Base-by-base conservation (phyloP, 1,139 yeast genomes). In the Hansenula sp. region DNA sequence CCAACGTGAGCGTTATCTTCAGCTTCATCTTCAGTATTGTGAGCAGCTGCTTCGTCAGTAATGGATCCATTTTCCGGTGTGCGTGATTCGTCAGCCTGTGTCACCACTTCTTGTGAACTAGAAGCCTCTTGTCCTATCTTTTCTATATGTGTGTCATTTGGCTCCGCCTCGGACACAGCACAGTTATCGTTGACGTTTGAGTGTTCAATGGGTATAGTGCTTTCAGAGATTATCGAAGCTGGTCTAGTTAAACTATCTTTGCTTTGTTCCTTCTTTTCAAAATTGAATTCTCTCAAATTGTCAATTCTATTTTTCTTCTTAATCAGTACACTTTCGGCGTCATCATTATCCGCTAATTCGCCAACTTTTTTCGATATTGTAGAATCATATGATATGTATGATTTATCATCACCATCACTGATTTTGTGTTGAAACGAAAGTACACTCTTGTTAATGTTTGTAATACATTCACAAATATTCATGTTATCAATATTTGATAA, bases 401-500 rank as follows among this genome's bases (percentile, higher is more conserved):
- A 54, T 36, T 42, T 52, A 21, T 16, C 36, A 19, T 44, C 45
- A n/a, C 13, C 36, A 19, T 47, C 45, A 16, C 40, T 36, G 31
- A 44, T 21, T 19, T 47, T 44, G 15, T 51, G 52, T 29, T 51
- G 55, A n/a, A 57, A 40, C 12, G 60, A 54, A 2, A 55, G 12
- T 9, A 57, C 59, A 43, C 57, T 55, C 32, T 38, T 49, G 1
- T 59, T 54, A 17, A 57, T 55, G 36, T 49, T 50, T 11, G 61
- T 52, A 16, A 57, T 50, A 5, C 58, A 52, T 41, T 52, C 57
- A 47, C 55, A 51, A 31, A 59, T 44, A 34, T 58, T 57, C 54
- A 59, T 46, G 36, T 57, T 59, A 35, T 58, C 61, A 40, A 59
- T 55, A 41, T 58, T 53, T 2, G 63, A 59, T 1, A 44, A 28